These are phyloP conservation scores for Phaffia tasmanica DNA, from an alignment of 768 basidiomycete genomes.

Conservation along the genomic window DNA sequence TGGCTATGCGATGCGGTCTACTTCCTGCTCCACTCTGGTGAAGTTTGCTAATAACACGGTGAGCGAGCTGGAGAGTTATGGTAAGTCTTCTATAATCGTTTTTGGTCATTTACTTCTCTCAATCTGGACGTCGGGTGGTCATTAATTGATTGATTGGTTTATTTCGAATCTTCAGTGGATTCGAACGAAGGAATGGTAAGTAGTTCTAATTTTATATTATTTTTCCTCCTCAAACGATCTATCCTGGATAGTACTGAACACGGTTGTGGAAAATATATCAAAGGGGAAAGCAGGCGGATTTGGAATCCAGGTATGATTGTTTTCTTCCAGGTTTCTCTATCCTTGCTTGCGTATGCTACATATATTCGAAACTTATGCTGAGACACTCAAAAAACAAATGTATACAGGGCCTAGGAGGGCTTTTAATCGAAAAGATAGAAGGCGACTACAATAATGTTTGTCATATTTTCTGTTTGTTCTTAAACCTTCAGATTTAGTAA, in stretches of 20 bases:
- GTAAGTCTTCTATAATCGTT: too few relatives aligned
- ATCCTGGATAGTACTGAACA: too few relatives aligned
- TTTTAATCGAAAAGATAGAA: slow-evolving; percentile 72
- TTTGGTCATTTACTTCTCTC: too few relatives aligned
- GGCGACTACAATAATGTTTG: slow-evolving; percentile 75
- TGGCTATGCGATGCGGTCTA: slow-evolving; percentile 36
- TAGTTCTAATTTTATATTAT: too few relatives aligned
- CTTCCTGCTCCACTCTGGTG: slow-evolving; percentile 12
- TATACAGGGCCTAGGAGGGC: slow-evolving; percentile 56
- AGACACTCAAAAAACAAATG: too few relatives aligned
- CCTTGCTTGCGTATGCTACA: too few relatives aligned
- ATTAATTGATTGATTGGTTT: too few relatives aligned
- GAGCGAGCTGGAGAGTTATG: slow-evolving; percentile 9
- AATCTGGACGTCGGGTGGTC: too few relatives aligned
- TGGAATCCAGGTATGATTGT: slow-evolving; percentile 70
- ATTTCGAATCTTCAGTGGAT: not conserved
- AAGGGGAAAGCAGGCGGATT: slow-evolving; percentile 65
- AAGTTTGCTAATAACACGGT: slow-evolving; percentile 4
- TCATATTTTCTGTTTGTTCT: not conserved
- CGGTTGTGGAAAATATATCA: too few relatives aligned
- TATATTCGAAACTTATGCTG: too few relatives aligned
- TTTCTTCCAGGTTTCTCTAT: not conserved
- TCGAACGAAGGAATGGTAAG: slow-evolving; percentile 10
- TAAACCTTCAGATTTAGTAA: not conserved
- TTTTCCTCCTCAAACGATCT: too few relatives aligned